Conservation (phyloP, 176 grass and related monocot species). For the sorghum (Sorghum bicolor) region DNA sequence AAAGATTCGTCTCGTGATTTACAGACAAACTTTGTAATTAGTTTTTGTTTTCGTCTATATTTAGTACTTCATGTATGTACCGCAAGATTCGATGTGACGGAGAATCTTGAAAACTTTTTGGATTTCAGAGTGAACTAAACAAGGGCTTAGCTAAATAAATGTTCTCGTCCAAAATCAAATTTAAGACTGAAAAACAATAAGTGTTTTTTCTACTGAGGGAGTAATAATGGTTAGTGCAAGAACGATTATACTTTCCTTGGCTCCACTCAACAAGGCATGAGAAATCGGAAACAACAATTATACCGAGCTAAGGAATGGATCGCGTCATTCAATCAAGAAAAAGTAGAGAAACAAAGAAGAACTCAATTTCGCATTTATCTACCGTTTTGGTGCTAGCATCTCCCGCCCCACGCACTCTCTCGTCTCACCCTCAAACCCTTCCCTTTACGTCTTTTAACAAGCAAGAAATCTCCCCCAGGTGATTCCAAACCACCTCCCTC, state of each 20-base stretch:
- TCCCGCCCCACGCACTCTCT: not conserved
- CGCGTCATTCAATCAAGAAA: not conserved
- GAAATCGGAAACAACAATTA: not conserved
- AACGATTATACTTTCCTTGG: not conserved
- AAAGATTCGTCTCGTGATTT: too few species aligned
- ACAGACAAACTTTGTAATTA: too few species aligned
- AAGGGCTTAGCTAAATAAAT: too few species aligned
- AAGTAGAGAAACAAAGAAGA: not conserved
- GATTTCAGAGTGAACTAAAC: too few species aligned
- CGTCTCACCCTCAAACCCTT: not conserved
- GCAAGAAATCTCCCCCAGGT: constrained; percentile 35
- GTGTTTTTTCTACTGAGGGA: too few species aligned
- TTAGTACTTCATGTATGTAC: too few species aligned
- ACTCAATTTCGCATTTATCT: not conserved
- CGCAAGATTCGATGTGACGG: too few species aligned
- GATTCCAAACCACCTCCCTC: constrained; percentile 28
- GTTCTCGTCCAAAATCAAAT: too few species aligned
- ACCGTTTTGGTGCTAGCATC: not conserved
- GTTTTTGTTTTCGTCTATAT: too few species aligned
- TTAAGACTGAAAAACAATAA: too few species aligned
- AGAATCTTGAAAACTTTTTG: too few species aligned
- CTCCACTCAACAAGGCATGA: not conserved
- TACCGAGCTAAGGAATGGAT: constrained; percentile 1
- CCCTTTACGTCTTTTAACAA: constrained; percentile 24
- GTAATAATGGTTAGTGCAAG: too few species aligned